These are phyloP conservation scores for Penicillium janthinellum DNA, from an alignment of 2,329 filamentous ascomycete species.

Conservation along the genomic window DNA sequence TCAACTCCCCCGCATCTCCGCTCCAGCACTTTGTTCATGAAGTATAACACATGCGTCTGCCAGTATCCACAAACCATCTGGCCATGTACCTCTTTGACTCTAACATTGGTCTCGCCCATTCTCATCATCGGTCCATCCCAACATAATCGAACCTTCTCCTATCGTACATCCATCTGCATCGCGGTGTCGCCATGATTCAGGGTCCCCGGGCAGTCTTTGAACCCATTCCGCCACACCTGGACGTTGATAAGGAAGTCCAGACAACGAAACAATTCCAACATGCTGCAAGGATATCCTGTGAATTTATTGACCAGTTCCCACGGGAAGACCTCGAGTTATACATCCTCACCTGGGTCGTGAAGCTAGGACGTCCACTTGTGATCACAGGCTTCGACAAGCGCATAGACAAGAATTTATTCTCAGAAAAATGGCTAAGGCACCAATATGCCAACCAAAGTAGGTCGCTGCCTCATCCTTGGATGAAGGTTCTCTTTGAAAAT, in stretches of 20 bases:
- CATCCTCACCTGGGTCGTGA: slow-evolving; percentile 78
- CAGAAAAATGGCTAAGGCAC: slow-evolving; percentile 74
- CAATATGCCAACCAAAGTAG: slow-evolving; percentile 78
- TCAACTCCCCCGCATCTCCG: neutral
- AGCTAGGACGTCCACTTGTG: slow-evolving; percentile 82
- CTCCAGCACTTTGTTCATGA: neutral
- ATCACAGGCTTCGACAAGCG: slow-evolving; percentile 83
- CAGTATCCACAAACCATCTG: neutral
- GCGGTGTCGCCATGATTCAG: slow-evolving; percentile 43
- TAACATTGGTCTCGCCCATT: neutral
- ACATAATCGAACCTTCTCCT: neutral
- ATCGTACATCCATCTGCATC: neutral
- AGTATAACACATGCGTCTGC: neutral
- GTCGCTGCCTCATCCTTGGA: slow-evolving; percentile 23
- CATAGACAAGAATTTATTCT: slow-evolving; percentile 78
- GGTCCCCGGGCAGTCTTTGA: slow-evolving; percentile 72
- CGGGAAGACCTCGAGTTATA: slow-evolving; percentile 82
- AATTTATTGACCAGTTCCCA: slow-evolving; percentile 76
- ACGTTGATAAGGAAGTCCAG: slow-evolving; percentile 75
- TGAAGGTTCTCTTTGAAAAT: neutral
- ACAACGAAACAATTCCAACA: slow-evolving; percentile 82
- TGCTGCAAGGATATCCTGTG: slow-evolving; percentile 75
- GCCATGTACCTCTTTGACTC: neutral
- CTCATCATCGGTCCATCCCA: too few relatives aligned
- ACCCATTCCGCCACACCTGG: slow-evolving; percentile 82